Conservation (phyloP, 106 monocot genomes). For the Hemerocallis citrina region DNA sequence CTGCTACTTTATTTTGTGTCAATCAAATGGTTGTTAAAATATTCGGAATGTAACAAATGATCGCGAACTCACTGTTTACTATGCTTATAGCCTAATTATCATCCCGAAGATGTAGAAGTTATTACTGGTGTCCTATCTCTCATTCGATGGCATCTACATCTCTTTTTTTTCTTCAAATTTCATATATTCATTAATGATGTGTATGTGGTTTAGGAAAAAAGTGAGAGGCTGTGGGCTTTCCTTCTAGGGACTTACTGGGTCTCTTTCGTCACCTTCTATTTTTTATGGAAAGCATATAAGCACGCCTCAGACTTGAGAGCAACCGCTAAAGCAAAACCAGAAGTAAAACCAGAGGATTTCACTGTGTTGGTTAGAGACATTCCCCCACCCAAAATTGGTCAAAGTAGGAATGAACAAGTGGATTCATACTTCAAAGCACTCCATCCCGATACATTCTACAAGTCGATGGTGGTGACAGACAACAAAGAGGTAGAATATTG, state of each 20-base stretch:
- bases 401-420: slow-evolving; percentile 73
- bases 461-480: slow-evolving; percentile 79
- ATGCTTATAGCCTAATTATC: no score
- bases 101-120: no score
- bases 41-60: no score
- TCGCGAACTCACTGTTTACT: no score
- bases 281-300: slow-evolving; percentile 82
- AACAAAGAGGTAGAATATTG: slow-evolving; percentile 38
- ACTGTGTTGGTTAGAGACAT: slow-evolving; percentile 81
- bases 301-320: slow-evolving; percentile 79
- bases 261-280: slow-evolving; percentile 51
- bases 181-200: no score
- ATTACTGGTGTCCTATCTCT: no score
- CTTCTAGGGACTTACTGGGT: slow-evolving; percentile 72
- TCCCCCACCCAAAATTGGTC: slow-evolving; percentile 35
- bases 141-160: no score
- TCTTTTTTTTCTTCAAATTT: no score
- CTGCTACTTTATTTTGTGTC: no score
- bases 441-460: slow-evolving; percentile 87
- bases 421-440: slow-evolving; percentile 79
- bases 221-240: slow-evolving; percentile 77
- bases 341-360: slow-evolving; percentile 60
- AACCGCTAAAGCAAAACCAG: slow-evolving; percentile 36
- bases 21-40: no score
- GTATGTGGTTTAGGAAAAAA: slow-evolving; percentile 41